A percentile compares a stretch with the other conserved stretches of the same genome.
Evolutionary conservation across 169 alveolate species (phyloP).

Genomic region (Eimeria brunetti): DNA sequence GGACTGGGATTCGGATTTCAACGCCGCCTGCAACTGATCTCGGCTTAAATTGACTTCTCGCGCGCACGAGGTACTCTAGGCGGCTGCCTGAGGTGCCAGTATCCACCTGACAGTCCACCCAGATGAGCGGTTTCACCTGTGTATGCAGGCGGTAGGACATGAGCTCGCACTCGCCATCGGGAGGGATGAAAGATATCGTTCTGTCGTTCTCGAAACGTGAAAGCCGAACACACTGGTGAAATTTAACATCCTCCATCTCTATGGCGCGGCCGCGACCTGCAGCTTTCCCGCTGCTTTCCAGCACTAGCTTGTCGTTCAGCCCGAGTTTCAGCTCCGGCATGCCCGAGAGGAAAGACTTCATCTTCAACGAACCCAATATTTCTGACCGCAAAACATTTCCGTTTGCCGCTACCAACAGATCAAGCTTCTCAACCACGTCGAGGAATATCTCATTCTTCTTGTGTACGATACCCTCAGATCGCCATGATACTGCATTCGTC

Average conservation of each 20-base stretch:
- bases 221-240: constrained; percentile 96
- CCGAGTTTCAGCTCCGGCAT: constrained; percentile 99
- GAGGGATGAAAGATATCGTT: constrained; percentile 98
- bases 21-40: constrained; percentile 98
- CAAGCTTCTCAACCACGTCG: constrained; percentile 99
- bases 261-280: constrained; percentile 89
- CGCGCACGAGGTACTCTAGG: constrained; percentile 95
- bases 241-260: constrained; percentile 99
- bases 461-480: constrained; percentile 98
- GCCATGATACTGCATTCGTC: constrained; percentile 96
- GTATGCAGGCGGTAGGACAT: constrained; percentile 98
- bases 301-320: constrained; percentile 96
- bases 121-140: constrained; percentile 97
- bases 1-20: constrained; percentile 99
- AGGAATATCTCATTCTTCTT: constrained; percentile 99
- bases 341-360: constrained; percentile 98
- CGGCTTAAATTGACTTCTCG: constrained; percentile 86
- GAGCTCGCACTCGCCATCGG: constrained; percentile 99
- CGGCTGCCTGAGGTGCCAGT: constrained; percentile 92
- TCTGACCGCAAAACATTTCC: constrained; percentile 98
- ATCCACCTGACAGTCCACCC: constrained; percentile 97
- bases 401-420: constrained; percentile 89
- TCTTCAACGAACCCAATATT: constrained; percentile 97
- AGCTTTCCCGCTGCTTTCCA: constrained; percentile 87
- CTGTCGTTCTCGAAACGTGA: constrained; percentile 97